phyloP scores from a whole-genome alignment of 2,329 filamentous ascomycete species.

The Alternaria tenuissima region DNA sequence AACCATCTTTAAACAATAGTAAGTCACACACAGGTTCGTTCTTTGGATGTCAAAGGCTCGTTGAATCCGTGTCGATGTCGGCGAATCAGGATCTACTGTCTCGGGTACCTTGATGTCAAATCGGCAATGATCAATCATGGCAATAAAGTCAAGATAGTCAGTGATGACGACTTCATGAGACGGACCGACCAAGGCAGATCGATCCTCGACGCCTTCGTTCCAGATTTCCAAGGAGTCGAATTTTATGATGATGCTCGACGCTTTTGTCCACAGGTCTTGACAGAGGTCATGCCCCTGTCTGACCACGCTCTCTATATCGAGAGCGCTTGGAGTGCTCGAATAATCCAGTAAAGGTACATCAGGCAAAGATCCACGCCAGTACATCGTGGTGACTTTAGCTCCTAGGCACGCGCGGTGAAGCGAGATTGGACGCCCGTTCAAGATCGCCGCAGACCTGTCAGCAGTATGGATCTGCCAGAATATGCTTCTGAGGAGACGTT shows the following conservation, averaged over 20 bases:
- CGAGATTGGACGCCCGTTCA: background rate
- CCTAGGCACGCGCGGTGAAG: background rate
- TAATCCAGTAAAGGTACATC: background rate
- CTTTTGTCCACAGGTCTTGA: background rate
- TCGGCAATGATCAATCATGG: background rate
- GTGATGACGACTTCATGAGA: background rate
- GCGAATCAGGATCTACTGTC: background rate
- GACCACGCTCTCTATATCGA: background rate
- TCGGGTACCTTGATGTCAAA: background rate
- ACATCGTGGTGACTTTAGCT: background rate
- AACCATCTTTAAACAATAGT: background rate
- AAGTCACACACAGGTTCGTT: background rate
- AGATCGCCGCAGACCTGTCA: background rate
- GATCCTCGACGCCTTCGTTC: background rate
- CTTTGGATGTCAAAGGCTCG: background rate
- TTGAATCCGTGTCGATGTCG: background rate
- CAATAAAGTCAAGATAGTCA: background rate
- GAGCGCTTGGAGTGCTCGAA: background rate
- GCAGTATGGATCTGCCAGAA: background rate
- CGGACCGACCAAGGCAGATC: background rate
- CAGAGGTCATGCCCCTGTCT: background rate
- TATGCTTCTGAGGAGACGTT: background rate
- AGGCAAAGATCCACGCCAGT: background rate
- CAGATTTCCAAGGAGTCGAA: background rate
- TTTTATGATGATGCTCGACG: background rate